These are phyloP conservation scores for Blastocystis sp. DNA, from an alignment of 352 stramenopile species.

Conservation along the genomic window DNA sequence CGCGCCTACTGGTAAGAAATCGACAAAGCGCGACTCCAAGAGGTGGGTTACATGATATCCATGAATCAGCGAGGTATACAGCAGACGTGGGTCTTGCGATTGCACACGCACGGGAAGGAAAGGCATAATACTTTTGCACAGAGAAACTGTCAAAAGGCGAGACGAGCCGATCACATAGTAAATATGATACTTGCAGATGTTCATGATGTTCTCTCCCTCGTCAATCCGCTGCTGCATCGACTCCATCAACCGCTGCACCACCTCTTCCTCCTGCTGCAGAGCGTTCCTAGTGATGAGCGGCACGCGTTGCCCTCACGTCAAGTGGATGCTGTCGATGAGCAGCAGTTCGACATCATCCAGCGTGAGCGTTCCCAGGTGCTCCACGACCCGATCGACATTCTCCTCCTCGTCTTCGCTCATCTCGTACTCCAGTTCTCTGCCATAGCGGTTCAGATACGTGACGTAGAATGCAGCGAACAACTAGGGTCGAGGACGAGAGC, in stretches of 20 bases:
- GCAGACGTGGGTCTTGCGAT: slow-evolving; percentile 25
- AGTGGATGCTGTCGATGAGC: not conserved
- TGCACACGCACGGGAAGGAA: slow-evolving; percentile 20
- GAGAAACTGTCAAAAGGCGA: not conserved
- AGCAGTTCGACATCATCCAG: not conserved
- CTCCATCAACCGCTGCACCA: not conserved
- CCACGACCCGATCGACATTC: not conserved
- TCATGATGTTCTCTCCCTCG: slow-evolving; percentile 53
- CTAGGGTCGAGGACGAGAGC: not conserved
- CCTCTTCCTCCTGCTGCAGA: not conserved
- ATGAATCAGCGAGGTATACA: slow-evolving; percentile 24
- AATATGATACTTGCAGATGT: slow-evolving; percentile 35
- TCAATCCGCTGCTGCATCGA: slow-evolving; percentile 32
- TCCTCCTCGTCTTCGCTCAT: not conserved
- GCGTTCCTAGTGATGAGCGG: not conserved
- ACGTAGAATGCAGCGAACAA: slow-evolving; percentile 13
- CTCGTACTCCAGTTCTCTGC: not conserved
- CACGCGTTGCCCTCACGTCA: not conserved
- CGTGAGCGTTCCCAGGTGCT: not conserved
- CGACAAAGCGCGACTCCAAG: not conserved
- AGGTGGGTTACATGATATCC: slow-evolving; percentile 38
- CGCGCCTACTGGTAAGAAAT: not conserved
- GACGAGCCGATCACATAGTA: slow-evolving; percentile 39
- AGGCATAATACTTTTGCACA: slow-evolving; percentile 25
- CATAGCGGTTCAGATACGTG: slow-evolving; percentile 12